Evolutionary conservation across 257 asterid species (phyloP).

Genomic region (Pogostemon cablin): DNA sequence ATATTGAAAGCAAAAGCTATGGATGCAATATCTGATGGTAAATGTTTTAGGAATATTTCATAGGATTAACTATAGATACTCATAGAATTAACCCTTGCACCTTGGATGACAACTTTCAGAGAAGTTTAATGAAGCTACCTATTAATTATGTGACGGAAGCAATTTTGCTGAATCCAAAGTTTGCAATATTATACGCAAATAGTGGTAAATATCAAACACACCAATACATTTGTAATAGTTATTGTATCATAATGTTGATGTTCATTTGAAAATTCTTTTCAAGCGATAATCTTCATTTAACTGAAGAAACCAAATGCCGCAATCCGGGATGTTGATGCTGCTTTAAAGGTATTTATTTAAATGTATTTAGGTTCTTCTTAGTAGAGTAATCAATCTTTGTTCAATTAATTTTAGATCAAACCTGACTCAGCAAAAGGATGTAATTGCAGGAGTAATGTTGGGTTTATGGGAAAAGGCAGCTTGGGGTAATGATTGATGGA

Average conservation of each 20-base stretch:
- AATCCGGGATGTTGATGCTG: constrained; percentile 77
- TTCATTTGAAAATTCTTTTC: constrained; percentile 27
- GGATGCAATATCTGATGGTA: constrained; percentile 63
- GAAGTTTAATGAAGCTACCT: constrained; percentile 51
- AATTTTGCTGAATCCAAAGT: constrained; percentile 61
- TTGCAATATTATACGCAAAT: constrained; percentile 64
- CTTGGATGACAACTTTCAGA: constrained; percentile 41
- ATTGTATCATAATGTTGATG: constrained; percentile 7
- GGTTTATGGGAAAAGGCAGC: constrained; percentile 91
- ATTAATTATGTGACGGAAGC: constrained; percentile 62
- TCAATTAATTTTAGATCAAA: constrained; percentile 53
- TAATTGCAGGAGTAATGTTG: constrained; percentile 73
- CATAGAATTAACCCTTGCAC: constrained; percentile 18
- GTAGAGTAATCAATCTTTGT: not conserved
- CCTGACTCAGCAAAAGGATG: constrained; percentile 86
- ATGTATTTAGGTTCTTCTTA: not conserved
- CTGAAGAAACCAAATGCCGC: constrained; percentile 84
- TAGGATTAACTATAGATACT: not conserved
- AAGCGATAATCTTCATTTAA: constrained; percentile 63
- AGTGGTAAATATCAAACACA: constrained; percentile 49
- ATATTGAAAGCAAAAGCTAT: constrained; percentile 57
- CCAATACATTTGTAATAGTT: not conserved
- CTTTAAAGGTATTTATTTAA: constrained; percentile 52
- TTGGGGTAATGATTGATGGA: not conserved
- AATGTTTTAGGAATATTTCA: constrained; percentile 6